Percentiles rank a stretch among this genome's conserved stretches.
Conservation (phyloP, 2,329 filamentous ascomycete species). For the Pseudogymnoascus sp. region DNA sequence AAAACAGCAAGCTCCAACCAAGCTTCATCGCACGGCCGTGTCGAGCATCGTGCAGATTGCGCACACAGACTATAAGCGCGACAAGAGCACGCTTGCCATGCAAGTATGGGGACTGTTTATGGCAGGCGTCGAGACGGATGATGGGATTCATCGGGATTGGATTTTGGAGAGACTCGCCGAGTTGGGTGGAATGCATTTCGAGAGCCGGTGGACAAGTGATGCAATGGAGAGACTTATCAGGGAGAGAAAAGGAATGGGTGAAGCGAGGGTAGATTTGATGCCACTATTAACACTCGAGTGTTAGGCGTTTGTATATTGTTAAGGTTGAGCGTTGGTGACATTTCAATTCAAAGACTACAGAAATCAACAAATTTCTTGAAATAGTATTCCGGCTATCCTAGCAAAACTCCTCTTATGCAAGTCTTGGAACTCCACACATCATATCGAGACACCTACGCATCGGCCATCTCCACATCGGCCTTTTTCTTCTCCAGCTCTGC, state of each 20-base stretch:
- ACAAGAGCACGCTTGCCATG: neutral
- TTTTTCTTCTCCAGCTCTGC: conserved; percentile 4
- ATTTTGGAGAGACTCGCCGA: conserved; percentile 21
- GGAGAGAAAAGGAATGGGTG: neutral
- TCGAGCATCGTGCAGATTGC: neutral
- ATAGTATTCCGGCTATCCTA: conserved; percentile 7
- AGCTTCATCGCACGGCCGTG: neutral
- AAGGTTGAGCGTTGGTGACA: too few species aligned
- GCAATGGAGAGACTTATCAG: neutral
- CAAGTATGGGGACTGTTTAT: conserved; percentile 29
- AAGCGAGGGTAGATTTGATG: neutral
- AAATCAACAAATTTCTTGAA: neutral
- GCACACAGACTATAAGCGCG: neutral
- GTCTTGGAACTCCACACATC: neutral
- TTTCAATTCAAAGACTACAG: too few species aligned
- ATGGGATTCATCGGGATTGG: conserved; percentile 29
- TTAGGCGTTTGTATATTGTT: neutral
- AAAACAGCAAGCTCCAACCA: neutral
- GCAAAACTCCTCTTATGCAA: conserved; percentile 4
- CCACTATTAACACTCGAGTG: neutral
- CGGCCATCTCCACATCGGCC: conserved; percentile 1
- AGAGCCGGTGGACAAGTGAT: neutral
- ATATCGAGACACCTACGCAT: conserved; percentile 7
- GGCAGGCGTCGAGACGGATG: conserved; percentile 31
- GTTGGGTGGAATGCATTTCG: conserved; percentile 1